These are phyloP conservation scores for Helotiales sp. DNA, from an alignment of 2,329 filamentous ascomycete genomes.

Conservation along the genomic window DNA sequence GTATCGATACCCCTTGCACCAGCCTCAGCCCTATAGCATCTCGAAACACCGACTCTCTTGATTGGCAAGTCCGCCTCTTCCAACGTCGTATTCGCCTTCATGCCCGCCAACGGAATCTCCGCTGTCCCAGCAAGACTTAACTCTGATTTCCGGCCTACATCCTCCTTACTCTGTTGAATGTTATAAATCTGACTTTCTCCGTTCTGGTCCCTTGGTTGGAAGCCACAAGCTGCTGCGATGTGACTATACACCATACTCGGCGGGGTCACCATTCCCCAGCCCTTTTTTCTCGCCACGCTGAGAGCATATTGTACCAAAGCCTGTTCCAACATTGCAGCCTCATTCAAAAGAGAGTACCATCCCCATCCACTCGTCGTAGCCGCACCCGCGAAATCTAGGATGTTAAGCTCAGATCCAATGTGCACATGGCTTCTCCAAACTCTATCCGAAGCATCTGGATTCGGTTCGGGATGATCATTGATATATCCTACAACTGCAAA, in stretches of 20 bases:
- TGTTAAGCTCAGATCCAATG: conserved; percentile 80
- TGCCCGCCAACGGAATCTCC: conserved; percentile 90
- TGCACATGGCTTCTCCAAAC: conserved; percentile 76
- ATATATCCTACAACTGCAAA: conserved; percentile 73
- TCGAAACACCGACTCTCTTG: conserved; percentile 78
- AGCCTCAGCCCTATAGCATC: conserved; percentile 96
- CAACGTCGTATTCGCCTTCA: conserved; percentile 75
- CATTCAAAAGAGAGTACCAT: conserved; percentile 95
- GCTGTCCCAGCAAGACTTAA: conserved; percentile 83
- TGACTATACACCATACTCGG: conserved; percentile 91
- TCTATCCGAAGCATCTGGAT: conserved; percentile 35
- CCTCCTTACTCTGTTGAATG: conserved; percentile 65
- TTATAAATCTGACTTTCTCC: conserved; percentile 92
- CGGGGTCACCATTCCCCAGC: conserved; percentile 80
- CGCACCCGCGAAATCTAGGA: conserved; percentile 87
- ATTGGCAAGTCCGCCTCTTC: conserved; percentile 67
- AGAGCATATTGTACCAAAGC: conserved; percentile 87
- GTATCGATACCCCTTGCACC: conserved; percentile 87
- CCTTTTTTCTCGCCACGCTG: conserved; percentile 66
- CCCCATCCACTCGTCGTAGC: conserved; percentile 89
- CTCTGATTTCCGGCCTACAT: conserved; percentile 64
- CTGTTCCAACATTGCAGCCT: conserved; percentile 91
- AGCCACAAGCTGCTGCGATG: conserved; percentile 88
- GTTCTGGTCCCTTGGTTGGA: conserved; percentile 86
- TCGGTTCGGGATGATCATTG: conserved; percentile 63